Base-by-base conservation (phyloP, 495 filamentous ascomycete genomes). In the Aspergillus bridgeri region DNA sequence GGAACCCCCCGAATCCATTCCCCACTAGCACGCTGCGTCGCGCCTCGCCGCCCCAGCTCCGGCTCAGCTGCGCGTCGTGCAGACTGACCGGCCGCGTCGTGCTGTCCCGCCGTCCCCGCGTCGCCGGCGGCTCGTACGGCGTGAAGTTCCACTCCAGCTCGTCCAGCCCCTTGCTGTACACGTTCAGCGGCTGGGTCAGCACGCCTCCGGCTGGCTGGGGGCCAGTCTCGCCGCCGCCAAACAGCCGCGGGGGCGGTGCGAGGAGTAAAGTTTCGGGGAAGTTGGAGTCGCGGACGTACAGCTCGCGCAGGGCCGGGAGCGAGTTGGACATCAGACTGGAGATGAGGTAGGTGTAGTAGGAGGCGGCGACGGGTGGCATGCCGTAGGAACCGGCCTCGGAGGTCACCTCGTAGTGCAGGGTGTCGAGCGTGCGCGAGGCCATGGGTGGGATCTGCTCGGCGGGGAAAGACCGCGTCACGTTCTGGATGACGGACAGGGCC, bases 341-440 rank as follows among this genome's bases (percentile, higher is more conserved):
- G 21, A 91, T 82, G n/a, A 98, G 83, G 75, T 96, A 96, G 46
- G 79, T 76, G 68, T 98, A 96, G 76, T 96, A 95, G 51, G 85
- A 86, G 5, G 78, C 72, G 0, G 83, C 79, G 7, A 85, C 82
- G 19, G 79, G 80, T 5, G 84, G 75, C 44, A 89, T 80, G 21
- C 81, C 80, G 56, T 75, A 77, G 17, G 69, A 67, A 0, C 78
- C 74, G 9, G 79, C 69, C 8, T 81, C 65, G 3, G 80, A 81
- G 18, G 86, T 81, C 48, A 98, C 91, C 67, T 96, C 94, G 67
- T 85, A 98, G 59, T 91, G 85, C 2, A 98, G 69, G 0, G 79
- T 85, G 54, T 75, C 71, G 38, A 98, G 81, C 7, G 84, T 85
- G 27, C 68, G 71, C 11, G 89, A 94, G 19, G 77, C 69, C 23